phyloP scores from a whole-genome alignment of 2,329 filamentous ascomycete species.

The Ophiostoma pallidulum region DNA sequence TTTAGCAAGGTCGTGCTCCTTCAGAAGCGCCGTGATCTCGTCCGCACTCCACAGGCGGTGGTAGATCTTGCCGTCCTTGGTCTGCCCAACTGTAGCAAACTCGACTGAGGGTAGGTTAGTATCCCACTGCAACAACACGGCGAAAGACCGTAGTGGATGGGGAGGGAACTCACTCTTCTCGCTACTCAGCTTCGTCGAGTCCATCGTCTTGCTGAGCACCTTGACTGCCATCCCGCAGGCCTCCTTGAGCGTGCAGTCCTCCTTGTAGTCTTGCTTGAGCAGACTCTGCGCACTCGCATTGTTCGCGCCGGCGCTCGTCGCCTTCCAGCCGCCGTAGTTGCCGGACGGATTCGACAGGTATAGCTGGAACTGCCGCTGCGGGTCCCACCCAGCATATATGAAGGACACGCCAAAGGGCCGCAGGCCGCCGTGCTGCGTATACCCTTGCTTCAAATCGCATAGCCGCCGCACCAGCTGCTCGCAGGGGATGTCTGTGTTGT shows the following conservation, averaged over 20 bases:
- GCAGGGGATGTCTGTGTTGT: constrained; percentile 99
- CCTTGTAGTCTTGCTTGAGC: constrained; percentile 99
- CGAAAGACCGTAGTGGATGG: constrained; percentile 6
- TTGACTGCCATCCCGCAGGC: constrained; percentile 97
- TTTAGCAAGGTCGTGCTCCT: constrained; percentile 93
- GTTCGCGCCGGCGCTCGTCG: constrained; percentile 94
- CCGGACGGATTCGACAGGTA: constrained; percentile 98
- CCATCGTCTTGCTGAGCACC: constrained; percentile 99
- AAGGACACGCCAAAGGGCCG: constrained; percentile 97
- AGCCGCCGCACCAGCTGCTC: constrained; percentile 94
- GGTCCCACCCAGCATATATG: constrained; percentile 98
- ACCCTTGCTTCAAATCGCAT: constrained; percentile 97
- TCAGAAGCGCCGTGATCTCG: constrained; percentile 87
- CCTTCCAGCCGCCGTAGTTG: constrained; percentile 99
- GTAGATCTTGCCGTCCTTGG: constrained; percentile 91
- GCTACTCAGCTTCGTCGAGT: constrained; percentile 95
- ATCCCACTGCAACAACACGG: background rate
- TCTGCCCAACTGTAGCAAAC: constrained; percentile 95
- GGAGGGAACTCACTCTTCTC: constrained; percentile 74
- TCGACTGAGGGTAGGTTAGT: constrained; percentile 55
- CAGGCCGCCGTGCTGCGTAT: constrained; percentile 97
- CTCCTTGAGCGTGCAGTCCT: constrained; percentile 92
- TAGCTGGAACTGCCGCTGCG: constrained; percentile 91
- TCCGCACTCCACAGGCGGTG: constrained; percentile 96
- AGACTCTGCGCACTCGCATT: constrained; percentile 95